Conservation (phyloP, 371 early-diverging fungal genomes). For the Dinochytrium kinnereticum region DNA sequence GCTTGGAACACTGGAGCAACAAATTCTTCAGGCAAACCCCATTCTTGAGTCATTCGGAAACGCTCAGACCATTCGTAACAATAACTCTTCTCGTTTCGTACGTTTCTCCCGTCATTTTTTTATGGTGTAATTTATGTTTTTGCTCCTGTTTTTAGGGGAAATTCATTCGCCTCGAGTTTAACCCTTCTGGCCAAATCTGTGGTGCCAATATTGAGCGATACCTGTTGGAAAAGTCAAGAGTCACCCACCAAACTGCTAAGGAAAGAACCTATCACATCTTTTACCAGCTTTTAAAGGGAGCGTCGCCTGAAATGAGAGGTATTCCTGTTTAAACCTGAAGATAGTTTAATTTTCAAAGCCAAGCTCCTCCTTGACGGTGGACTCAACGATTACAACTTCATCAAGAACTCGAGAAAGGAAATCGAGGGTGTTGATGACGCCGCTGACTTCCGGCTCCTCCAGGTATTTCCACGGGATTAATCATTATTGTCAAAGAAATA, state of each 20-base stretch:
- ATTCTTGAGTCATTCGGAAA: conserved; percentile 99
- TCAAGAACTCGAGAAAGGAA: conserved; percentile 79
- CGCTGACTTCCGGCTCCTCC: conserved; percentile 78
- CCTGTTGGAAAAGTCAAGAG: conserved; percentile 97
- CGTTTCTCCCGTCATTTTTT: conserved; percentile 2
- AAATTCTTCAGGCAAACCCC: conserved; percentile 97
- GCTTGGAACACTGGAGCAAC: conserved; percentile 77
- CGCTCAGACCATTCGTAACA: conserved; percentile 99
- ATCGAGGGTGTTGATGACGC: conserved; percentile 96
- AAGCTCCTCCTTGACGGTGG: conserved; percentile 72
- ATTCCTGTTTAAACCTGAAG: background rate
- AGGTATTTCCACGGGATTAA: conserved; percentile 49
- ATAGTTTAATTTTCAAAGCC: conserved; percentile 40
- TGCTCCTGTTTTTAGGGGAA: conserved; percentile 77
- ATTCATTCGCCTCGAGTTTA: conserved; percentile 98
- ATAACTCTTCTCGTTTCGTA: conserved; percentile 99
- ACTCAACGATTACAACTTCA: conserved; percentile 81
- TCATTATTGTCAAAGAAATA: background rate
- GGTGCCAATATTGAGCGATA: conserved; percentile 99
- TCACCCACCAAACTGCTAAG: conserved; percentile 86
- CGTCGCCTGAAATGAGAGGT: conserved; percentile 60
- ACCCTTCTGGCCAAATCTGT: conserved; percentile 82
- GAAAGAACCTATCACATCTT: conserved; percentile 99
- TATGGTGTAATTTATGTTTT: background rate
- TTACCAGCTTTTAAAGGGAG: conserved; percentile 94